A percentile compares a stretch with the other conserved stretches of the same genome.
phyloP scores from a whole-genome alignment of 257 asterid species.

The Lithospermum erythrorhizon region DNA sequence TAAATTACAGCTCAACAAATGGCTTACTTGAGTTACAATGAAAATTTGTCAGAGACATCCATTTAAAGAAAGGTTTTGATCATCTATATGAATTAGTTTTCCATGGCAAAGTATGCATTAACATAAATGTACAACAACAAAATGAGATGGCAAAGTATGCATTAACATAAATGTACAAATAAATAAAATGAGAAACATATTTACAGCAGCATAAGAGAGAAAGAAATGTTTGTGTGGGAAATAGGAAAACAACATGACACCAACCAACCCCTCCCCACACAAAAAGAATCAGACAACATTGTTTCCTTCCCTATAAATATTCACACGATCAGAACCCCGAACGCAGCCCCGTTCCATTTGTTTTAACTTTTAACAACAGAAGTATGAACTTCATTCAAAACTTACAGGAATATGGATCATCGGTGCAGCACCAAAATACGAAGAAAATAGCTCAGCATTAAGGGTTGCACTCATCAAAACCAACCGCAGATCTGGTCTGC shows the following conservation, averaged over 20 bases:
- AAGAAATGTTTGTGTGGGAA: no score
- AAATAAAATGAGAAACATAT: no score
- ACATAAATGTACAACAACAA: no score
- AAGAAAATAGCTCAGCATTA: conserved; percentile 84
- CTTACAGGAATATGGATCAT: conserved; percentile 79
- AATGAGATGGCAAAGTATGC: no score
- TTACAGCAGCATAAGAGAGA: no score
- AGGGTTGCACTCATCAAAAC: conserved; percentile 92
- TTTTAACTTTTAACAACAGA: not conserved
- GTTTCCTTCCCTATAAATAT: not conserved
- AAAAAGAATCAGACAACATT: no score
- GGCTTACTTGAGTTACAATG: not conserved
- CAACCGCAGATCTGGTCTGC: conserved; percentile 71
- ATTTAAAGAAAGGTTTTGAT: not conserved
- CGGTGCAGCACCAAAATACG: conserved; percentile 82
- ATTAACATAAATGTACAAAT: no score
- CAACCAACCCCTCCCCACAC: no score
- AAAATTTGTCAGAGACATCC: not conserved
- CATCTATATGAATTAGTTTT: no score
- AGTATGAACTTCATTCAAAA: conserved; percentile 8
- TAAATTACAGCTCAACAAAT: not conserved
- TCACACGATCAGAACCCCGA: not conserved
- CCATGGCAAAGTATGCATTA: no score
- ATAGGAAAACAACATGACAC: no score
- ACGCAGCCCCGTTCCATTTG: not conserved